Evolutionary conservation across 208 protist genomes (phyloP).

Genomic region (Trypanosoma caninum): DNA sequence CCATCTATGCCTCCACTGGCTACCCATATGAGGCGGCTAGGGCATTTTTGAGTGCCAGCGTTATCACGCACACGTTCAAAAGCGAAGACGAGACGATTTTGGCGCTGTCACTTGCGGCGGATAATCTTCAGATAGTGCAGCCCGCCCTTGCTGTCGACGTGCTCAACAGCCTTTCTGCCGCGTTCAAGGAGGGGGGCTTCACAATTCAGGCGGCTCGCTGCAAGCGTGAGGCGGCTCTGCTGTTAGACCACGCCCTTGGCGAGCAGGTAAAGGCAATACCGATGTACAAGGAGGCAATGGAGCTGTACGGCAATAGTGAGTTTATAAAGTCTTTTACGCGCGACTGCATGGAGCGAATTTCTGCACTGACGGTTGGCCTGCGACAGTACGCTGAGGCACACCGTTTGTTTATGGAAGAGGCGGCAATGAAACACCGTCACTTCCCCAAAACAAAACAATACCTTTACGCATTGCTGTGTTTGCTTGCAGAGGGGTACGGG

Average conservation of each 20-base stretch:
- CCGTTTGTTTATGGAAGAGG: conserved; percentile 45
- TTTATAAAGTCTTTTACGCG: conserved; percentile 39
- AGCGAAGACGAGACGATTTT: conserved; percentile 49
- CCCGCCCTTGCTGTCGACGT: conserved; percentile 51
- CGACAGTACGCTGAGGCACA: conserved; percentile 46
- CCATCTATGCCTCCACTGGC: conserved; percentile 49
- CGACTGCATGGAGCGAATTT: conserved; percentile 54
- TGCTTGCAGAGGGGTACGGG: conserved; percentile 50
- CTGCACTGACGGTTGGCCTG: conserved; percentile 38
- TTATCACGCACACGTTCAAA: conserved; percentile 66
- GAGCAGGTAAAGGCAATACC: conserved; percentile 41
- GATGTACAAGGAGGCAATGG: conserved; percentile 46
- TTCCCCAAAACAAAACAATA: conserved; percentile 47
- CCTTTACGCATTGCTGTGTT: conserved; percentile 52
- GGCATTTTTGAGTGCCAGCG: conserved; percentile 60
- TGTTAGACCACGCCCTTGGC: conserved; percentile 44
- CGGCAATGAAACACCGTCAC: conserved; percentile 20
- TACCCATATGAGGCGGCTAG: conserved; percentile 36
- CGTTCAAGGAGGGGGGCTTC: conserved; percentile 33
- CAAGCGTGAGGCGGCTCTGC: conserved; percentile 48
- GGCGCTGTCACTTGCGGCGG: conserved; percentile 43
- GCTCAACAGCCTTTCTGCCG: conserved; percentile 38
- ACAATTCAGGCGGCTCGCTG: conserved; percentile 68
- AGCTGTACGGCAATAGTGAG: conserved; percentile 36
- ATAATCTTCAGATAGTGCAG: conserved; percentile 52